Conservation (phyloP, 768 basidiomycete genomes). For the Pholiota microspora region DNA sequence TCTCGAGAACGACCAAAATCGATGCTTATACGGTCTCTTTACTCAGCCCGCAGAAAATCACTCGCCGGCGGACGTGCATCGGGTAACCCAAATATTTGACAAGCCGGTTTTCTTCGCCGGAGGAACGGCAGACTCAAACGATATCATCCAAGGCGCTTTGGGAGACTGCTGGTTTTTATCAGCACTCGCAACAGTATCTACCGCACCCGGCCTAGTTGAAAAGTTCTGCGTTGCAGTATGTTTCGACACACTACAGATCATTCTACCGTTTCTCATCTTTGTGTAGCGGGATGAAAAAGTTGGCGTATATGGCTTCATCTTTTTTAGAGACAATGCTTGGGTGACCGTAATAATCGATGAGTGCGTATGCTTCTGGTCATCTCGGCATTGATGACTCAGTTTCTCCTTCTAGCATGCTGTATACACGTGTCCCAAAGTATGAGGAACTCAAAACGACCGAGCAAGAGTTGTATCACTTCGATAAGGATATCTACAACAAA, state of each 20-base stretch:
- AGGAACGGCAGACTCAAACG: constrained; percentile 35
- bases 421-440: constrained; percentile 46
- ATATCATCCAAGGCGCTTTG: constrained; percentile 50
- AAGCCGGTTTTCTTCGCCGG: constrained; percentile 48
- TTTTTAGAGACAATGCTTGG: constrained; percentile 51
- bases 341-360: constrained; percentile 57
- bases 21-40: constrained; percentile 38
- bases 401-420: constrained; percentile 37
- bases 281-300: constrained; percentile 46
- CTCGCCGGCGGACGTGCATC: constrained; percentile 27
- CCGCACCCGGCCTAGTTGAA: constrained; percentile 45
- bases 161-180: constrained; percentile 59
- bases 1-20: constrained; percentile 48
- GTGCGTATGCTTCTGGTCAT: constrained; percentile 27
- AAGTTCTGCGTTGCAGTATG: constrained; percentile 37
- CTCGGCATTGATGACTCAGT: background rate
- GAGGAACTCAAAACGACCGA: constrained; percentile 42
- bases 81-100: constrained; percentile 52
- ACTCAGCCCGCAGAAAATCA: constrained; percentile 1
- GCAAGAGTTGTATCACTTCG: constrained; percentile 48
- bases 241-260: background rate
- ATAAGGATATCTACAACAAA: constrained; percentile 43
- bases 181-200: constrained; percentile 49
- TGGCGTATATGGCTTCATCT: constrained; percentile 59
- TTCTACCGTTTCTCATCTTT: background rate